Percentiles rank a stretch among this genome's conserved stretches.
Conservation (phyloP, 805 yeast genomes). For the Pichia scutulata region DNA sequence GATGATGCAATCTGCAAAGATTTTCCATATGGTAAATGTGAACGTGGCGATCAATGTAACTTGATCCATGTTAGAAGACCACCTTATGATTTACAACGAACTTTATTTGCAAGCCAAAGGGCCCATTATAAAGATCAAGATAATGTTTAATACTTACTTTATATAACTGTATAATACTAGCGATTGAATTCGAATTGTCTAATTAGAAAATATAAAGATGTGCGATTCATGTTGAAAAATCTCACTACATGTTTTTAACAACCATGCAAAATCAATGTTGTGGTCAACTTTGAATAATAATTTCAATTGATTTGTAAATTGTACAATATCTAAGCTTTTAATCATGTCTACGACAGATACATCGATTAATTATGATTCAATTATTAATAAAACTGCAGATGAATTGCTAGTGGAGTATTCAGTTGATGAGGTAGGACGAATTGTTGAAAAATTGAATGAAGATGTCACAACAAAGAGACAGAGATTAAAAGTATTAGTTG, state of each 20-base stretch:
- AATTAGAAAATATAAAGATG: not conserved
- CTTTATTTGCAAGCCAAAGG: slow-evolving; percentile 16
- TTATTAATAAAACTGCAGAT: slow-evolving; percentile 12
- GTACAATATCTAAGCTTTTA: not conserved
- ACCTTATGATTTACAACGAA: slow-evolving; percentile 20
- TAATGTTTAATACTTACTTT: not conserved
- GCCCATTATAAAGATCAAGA: slow-evolving; percentile 5
- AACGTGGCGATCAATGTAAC: slow-evolving; percentile 79
- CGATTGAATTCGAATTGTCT: not conserved
- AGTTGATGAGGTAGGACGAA: slow-evolving; percentile 22
- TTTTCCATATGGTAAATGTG: slow-evolving; percentile 55
- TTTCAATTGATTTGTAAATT: not conserved
- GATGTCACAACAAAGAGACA: slow-evolving; percentile 19
- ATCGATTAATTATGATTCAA: not conserved
- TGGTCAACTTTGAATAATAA: not conserved
- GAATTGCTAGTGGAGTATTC: slow-evolving; percentile 24
- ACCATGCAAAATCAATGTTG: not conserved
- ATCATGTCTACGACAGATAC: not conserved
- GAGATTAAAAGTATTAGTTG: slow-evolving; percentile 27
- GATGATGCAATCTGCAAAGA: slow-evolving; percentile 71
- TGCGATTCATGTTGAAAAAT: not conserved
- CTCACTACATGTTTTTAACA: not conserved
- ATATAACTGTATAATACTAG: not conserved
- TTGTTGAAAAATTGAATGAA: slow-evolving; percentile 16
- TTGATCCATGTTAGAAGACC: slow-evolving; percentile 75